Percentiles rank a stretch among this genome's conserved stretches.
phyloP scores from a whole-genome alignment of 805 yeast species.

The Metschnikowia arizonensis region DNA sequence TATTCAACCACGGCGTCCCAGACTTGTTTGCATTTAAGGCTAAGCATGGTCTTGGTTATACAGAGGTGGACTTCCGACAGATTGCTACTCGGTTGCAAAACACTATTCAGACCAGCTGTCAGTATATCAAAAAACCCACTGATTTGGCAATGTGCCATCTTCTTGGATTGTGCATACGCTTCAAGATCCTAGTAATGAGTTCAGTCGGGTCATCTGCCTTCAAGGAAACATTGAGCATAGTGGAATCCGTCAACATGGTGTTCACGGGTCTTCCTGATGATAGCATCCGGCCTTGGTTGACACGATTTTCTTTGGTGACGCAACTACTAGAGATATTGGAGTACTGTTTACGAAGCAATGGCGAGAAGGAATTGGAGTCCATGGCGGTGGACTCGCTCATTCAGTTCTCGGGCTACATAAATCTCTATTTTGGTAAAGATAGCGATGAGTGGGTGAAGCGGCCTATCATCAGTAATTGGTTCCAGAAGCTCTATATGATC shows the following conservation, averaged over 20 bases:
- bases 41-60: background rate
- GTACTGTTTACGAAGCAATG: slow-evolving; percentile 4
- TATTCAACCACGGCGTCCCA: slow-evolving; percentile 3
- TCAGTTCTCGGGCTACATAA: slow-evolving; percentile 6
- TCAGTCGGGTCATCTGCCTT: background rate
- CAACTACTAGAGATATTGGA: slow-evolving; percentile 10
- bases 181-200: slow-evolving; percentile 6
- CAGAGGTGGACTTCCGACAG: background rate
- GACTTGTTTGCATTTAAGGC: slow-evolving; percentile 5
- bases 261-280: background rate
- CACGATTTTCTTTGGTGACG: background rate
- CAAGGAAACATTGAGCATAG: slow-evolving; percentile 7
- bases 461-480: slow-evolving; percentile 10
- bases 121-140: background rate
- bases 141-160: slow-evolving; percentile 5
- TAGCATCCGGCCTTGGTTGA: slow-evolving; percentile 4
- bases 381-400: slow-evolving; percentile 8
- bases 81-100: background rate
- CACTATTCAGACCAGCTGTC: background rate
- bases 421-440: slow-evolving; percentile 5
- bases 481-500: slow-evolving; percentile 4
- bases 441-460: slow-evolving; percentile 1
- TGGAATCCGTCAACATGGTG: slow-evolving; percentile 3
- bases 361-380: slow-evolving; percentile 4
- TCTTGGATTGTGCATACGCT: slow-evolving; percentile 1